Conservation (phyloP, 2,329 filamentous ascomycete genomes). For the Colletotrichum plurivorum region DNA sequence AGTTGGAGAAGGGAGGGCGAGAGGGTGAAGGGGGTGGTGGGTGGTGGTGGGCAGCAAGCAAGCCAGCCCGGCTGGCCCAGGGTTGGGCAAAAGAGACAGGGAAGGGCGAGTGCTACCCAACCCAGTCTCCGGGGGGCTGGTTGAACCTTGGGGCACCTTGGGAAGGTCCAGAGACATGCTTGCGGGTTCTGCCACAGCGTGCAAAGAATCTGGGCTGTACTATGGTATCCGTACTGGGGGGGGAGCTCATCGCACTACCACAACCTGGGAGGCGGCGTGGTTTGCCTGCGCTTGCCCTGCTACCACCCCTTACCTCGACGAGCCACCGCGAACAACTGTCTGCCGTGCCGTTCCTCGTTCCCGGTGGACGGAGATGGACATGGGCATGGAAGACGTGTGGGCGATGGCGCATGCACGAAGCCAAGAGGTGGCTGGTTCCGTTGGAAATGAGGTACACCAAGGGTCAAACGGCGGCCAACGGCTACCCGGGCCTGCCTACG, state of each 20-base stretch:
- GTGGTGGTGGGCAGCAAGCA: conserved; percentile 27
- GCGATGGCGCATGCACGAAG: conserved; percentile 37
- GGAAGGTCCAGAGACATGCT: conserved; percentile 26
- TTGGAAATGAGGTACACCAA: conserved; percentile 40
- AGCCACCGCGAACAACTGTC: conserved; percentile 6
- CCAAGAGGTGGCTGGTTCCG: conserved; percentile 37
- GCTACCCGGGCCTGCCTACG: conserved; percentile 35
- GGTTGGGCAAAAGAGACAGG: conserved; percentile 26
- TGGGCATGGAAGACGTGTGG: conserved; percentile 3
- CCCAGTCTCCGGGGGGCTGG: conserved; percentile 35
- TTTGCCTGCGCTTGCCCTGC: conserved; percentile 1
- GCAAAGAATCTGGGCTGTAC: not conserved
- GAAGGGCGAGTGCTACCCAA: conserved; percentile 37
- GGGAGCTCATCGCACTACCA: too few species aligned
- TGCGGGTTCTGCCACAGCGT: conserved; percentile 23
- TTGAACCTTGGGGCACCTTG: conserved; percentile 29
- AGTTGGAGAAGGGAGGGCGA: conserved; percentile 31
- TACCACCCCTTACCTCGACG: not conserved
- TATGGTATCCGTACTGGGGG: too few species aligned
- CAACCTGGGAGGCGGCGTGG: not conserved
- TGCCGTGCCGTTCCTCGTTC: conserved; percentile 12
- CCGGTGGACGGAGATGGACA: conserved; percentile 14
- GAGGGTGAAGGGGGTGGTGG: conserved; percentile 1
- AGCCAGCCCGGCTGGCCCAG: conserved; percentile 13
- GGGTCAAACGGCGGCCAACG: conserved; percentile 40